Base-by-base conservation (phyloP, 2,329 filamentous ascomycete genomes). In the Pseudomassariella vexata region DNA sequence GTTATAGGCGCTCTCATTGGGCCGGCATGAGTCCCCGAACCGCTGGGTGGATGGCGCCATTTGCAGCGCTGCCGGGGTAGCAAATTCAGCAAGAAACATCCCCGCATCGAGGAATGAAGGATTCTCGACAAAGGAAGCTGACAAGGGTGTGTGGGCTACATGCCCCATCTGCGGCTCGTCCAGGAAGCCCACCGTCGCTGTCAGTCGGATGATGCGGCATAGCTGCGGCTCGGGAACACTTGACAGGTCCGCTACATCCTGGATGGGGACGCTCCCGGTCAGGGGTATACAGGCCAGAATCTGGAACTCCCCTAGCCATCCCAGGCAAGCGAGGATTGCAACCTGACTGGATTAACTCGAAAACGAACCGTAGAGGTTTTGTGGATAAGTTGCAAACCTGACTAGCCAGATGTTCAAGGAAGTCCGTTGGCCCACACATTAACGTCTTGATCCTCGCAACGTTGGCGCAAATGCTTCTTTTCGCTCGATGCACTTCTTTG, bases 261-360 rank as follows among this genome's bases (percentile, higher is more conserved):
- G 49, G 28, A 54, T 40, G 2, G 51, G 40, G 7, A 64, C 53
- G 24, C 43, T 57, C 15, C 49, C 56, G 5, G 28, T 33, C 2
- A 61, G 43, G 1, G 65, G 66, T n/a, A 70, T 60, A 39, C 51
- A 66, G 4, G 61, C 60, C 1, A 66, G 53, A 4, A 68, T 47
- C 30, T 67, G 62, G 36, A 62, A 62, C 9, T 68, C 57, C 5
- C 52, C 57, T 10, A 68, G 49, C 65, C 62, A 68, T 37, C 54
- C 52, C 6, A 66, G 36, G 28, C 61, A 65, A 3, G 46, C 42
- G 11, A 50, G 41, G 3, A 48, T 9, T 15, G 41, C 34, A 10
- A n/a, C 29, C 37, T 44, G 21, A 7, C n/a, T 16, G 14, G 12
- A 15, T 27, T 16, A 27, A 16, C 11, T 24, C 3, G 31, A 28